Base-by-base conservation (phyloP, 2,329 filamentous ascomycete genomes). In the Rhinocladiella mackenziei region DNA sequence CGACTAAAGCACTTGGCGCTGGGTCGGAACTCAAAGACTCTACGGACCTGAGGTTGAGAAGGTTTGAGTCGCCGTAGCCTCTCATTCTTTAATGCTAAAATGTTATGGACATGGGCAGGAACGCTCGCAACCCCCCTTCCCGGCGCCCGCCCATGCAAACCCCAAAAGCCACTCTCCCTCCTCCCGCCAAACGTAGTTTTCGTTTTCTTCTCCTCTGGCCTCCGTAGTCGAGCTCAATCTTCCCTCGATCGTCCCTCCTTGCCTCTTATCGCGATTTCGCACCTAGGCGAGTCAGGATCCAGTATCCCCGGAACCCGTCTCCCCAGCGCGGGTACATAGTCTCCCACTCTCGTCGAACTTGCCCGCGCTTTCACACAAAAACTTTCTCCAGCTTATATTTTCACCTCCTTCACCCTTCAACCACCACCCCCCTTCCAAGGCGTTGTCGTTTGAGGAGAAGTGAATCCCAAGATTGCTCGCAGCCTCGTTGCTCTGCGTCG, bases 1-100 rank as follows among this genome's bases (percentile, higher is more conserved):
- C 43, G 43, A 46, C 31, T 33, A 45, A 36, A 6, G 14, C 13
- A 14, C 42, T 38, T 39, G 33, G 42, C 33, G 28, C 26, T 22
- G 38, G 28, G 19, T 18, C 18, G 19, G 38, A 11, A 40, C 13
- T 22, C 28, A 32, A 32, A 32, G 31, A 33, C 13, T n/a, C n/a
- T n/a, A 15, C 26, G 33, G 38, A 34, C 38, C 32, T 39, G 42
- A 35, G 25, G 22, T 29, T 19, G n/a, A n/a, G n/a, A n/a, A n/a
- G n/a, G n/a, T n/a, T n/a, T n/a, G n/a, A n/a, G n/a, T n/a, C n/a
- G n/a, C n/a, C n/a, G n/a, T n/a, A n/a, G n/a, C n/a, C n/a, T n/a
- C n/a, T n/a, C n/a, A n/a, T n/a, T n/a, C n/a, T n/a, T n/a, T n/a
- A n/a, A n/a, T n/a, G n/a, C n/a, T n/a, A n/a, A n/a, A n/a, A n/a